These are phyloP conservation scores for Aspergillus tubingensis DNA, from an alignment of 2,329 filamentous ascomycete species.

Conservation along the genomic window DNA sequence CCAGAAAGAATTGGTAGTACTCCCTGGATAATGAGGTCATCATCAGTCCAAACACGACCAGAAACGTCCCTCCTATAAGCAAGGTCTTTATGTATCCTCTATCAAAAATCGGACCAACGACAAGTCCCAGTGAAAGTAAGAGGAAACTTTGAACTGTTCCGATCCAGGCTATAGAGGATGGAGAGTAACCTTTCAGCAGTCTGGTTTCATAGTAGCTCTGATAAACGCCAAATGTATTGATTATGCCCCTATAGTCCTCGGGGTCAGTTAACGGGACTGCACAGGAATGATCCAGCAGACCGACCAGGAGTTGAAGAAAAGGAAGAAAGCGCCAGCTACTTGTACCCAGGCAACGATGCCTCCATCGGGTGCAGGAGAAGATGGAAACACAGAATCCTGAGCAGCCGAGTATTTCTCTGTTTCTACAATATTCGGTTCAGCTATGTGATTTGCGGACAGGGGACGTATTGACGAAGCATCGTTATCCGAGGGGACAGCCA, in stretches of 20 bases:
- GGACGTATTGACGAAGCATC: too few species aligned
- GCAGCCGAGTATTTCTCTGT: too few species aligned
- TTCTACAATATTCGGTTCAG: too few species aligned
- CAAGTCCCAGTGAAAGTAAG: slow-evolving; percentile 4
- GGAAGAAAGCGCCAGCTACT: slow-evolving; percentile 8
- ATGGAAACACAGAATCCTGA: too few species aligned
- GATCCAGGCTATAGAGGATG: slow-evolving; percentile 9
- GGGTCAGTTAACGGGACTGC: background rate
- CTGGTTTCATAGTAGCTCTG: slow-evolving; percentile 14
- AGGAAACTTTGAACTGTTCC: slow-evolving; percentile 8
- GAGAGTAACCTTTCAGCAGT: slow-evolving; percentile 3
- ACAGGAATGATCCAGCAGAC: background rate
- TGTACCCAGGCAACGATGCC: slow-evolving; percentile 6
- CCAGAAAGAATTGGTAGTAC: slow-evolving; percentile 7
- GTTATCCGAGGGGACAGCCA: too few species aligned
- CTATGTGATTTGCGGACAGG: too few species aligned
- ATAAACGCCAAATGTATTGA: slow-evolving; percentile 12
- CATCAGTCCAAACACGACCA: slow-evolving; percentile 8
- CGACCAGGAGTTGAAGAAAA: slow-evolving; percentile 12
- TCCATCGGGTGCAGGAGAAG: background rate
- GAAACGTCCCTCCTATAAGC: slow-evolving; percentile 3
- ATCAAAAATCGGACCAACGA: slow-evolving; percentile 10
- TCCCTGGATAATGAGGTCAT: slow-evolving; percentile 4
- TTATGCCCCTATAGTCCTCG: background rate
- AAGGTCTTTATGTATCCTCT: slow-evolving; percentile 5